These are phyloP conservation scores for Teunomyces barrocoloradensis DNA, from an alignment of 805 yeast species.

Conservation along the genomic window DNA sequence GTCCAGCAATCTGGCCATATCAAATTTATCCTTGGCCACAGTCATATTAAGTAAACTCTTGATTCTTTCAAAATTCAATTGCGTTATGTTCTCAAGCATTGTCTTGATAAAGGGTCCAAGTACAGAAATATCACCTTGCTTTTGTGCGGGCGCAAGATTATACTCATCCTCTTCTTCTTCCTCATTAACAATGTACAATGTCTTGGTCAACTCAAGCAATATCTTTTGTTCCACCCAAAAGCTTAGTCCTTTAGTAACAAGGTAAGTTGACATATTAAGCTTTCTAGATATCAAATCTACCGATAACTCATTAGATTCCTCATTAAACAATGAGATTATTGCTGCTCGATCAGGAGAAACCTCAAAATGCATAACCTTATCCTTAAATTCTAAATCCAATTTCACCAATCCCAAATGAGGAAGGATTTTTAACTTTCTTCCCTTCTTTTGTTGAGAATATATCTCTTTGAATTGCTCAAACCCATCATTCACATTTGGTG, in stretches of 20 bases:
- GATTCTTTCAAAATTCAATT: conserved; percentile 46
- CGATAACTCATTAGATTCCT: conserved; percentile 28
- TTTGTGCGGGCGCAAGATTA: neutral
- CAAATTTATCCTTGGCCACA: conserved; percentile 48
- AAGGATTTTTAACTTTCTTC: conserved; percentile 56
- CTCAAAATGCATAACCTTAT: conserved; percentile 38
- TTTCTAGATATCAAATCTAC: conserved; percentile 28
- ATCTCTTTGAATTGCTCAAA: conserved; percentile 43
- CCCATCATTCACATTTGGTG: conserved; percentile 39
- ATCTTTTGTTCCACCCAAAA: conserved; percentile 70
- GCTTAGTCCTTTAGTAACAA: conserved; percentile 35
- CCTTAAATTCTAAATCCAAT: conserved; percentile 47
- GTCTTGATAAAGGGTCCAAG: conserved; percentile 50
- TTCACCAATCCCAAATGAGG: conserved; percentile 62
- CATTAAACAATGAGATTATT: conserved; percentile 51
- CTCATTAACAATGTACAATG: conserved; percentile 41
- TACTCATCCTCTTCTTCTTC: conserved; percentile 9
- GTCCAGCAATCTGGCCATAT: conserved; percentile 34
- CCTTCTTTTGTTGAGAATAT: conserved; percentile 48
- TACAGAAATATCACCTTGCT: neutral
- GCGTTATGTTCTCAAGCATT: conserved; percentile 57
- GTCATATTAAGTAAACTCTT: conserved; percentile 53
- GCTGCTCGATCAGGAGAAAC: conserved; percentile 74
- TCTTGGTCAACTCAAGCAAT: conserved; percentile 36
- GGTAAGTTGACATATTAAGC: conserved; percentile 43